Percentiles rank a stretch among this genome's conserved stretches.
phyloP scores from a whole-genome alignment of 1,284 basidiomycete species.

The Marasmius oreades region DNA sequence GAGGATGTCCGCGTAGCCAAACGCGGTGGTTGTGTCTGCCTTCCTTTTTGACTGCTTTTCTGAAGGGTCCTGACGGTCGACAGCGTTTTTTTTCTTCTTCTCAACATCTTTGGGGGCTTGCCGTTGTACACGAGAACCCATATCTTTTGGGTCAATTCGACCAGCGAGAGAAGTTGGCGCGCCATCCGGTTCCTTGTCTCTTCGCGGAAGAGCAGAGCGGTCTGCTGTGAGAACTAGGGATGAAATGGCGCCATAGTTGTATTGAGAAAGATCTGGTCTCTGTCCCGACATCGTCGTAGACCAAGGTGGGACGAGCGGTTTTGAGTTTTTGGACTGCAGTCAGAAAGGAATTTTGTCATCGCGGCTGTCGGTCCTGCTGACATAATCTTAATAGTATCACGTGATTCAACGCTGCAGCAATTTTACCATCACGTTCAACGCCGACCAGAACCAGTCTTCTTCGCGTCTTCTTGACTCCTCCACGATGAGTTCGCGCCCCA shows the following conservation, averaged over 20 bases:
- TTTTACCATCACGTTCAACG: constrained; percentile 5
- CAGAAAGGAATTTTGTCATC: neutral
- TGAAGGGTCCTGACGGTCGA: constrained; percentile 41
- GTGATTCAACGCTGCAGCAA: constrained; percentile 2
- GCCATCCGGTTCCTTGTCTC: constrained; percentile 94
- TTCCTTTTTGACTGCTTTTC: constrained; percentile 59
- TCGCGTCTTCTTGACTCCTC: constrained; percentile 4
- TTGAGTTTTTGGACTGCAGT: neutral
- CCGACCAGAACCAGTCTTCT: constrained; percentile 15
- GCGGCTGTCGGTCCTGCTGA: neutral
- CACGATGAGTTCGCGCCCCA: constrained; percentile 10
- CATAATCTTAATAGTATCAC: neutral
- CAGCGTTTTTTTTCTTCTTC: constrained; percentile 89
- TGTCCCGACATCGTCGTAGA: constrained; percentile 26
- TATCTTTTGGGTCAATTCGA: constrained; percentile 86
- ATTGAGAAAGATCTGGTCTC: constrained; percentile 78
- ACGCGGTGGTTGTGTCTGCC: constrained; percentile 51
- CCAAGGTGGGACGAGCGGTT: neutral
- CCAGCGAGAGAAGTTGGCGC: constrained; percentile 92
- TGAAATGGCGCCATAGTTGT: constrained; percentile 89
- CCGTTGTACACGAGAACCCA: constrained; percentile 89
- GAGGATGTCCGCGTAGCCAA: constrained; percentile 85
- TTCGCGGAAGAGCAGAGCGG: constrained; percentile 68
- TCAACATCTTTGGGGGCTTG: constrained; percentile 90
- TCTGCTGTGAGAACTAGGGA: constrained; percentile 85